Base-by-base conservation (phyloP, 1,284 basidiomycete species). In the Cutaneotrichosporon sp. region DNA sequence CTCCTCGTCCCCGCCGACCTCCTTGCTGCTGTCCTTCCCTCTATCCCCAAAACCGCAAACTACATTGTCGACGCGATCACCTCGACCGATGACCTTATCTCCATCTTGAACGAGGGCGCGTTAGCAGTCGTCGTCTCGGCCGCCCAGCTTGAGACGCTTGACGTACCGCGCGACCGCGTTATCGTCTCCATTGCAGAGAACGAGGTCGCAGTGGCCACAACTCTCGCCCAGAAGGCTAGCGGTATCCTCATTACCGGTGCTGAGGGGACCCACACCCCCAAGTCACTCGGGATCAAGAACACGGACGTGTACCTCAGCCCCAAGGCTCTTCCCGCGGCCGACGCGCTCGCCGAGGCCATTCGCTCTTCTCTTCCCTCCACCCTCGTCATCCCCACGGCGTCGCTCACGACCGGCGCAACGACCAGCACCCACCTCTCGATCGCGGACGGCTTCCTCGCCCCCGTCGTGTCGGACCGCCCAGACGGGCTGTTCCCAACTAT, bases 401-500 rank as follows among this genome's bases (percentile, higher is more conserved):
- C 87, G 64, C 86, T 95, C 60, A 89, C 89, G 13, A 80, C 80
- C 4, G 59, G 63, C 31, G 70, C 83, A 2, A 85, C 88, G 11
- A 84, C 86, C 40, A 68, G 82, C 51, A 78, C 83, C 8, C 85
- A 88, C 68, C 82, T 95, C 64, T 90, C 89, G 72, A 82, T 96
- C 62, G 86, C 87, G n/a, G 90, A 93, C 73, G 90, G 89, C 18
- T 96, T 95, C 83, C 72, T 94, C 58, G 87, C 92, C 0, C 86
- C 89, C 2, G 81, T 98, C 61, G 81, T 84, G 21, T 92, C 94
- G 2, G 97, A 99, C 81, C 88, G 97, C 58, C 84, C 88, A 4
- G 97, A 99, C 76, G 92, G 92, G 21, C 86, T 99, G 51, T 95
- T 92, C 80, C 90, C 95, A 0, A 99, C 97, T 21, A 85, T 97